Conservation (phyloP, 371 early-diverging fungal species). For the Lichtheimia corymbifera region DNA sequence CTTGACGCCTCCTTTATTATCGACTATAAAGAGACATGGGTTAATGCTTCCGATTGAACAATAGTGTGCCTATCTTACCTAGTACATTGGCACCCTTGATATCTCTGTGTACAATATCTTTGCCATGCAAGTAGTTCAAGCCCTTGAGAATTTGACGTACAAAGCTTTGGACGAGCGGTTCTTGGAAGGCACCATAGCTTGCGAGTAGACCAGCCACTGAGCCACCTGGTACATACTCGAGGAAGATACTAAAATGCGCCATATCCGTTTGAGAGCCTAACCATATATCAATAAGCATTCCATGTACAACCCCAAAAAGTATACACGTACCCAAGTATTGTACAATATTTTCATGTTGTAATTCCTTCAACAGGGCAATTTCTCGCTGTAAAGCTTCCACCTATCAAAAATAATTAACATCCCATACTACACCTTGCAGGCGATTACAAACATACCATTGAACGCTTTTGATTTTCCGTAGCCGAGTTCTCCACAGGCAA, state of each 20-base stretch:
- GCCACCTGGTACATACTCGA: constrained; percentile 98
- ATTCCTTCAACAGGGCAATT: constrained; percentile 84
- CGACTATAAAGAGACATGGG: constrained; percentile 51
- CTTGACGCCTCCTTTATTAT: constrained; percentile 90
- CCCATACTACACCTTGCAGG: background rate
- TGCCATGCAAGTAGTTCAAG: constrained; percentile 91
- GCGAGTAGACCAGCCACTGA: constrained; percentile 87
- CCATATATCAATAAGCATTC: background rate
- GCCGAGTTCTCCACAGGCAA: constrained; percentile 72
- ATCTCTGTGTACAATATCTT: constrained; percentile 97
- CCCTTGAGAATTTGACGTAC: constrained; percentile 93
- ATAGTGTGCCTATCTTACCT: constrained; percentile 25
- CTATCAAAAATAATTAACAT: constrained; percentile 14
- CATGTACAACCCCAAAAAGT: background rate
- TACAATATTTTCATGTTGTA: constrained; percentile 94
- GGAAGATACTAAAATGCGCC: constrained; percentile 87
- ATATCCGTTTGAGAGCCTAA: constrained; percentile 79
- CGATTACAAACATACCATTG: constrained; percentile 40
- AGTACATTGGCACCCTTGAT: constrained; percentile 96
- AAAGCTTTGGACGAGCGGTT: constrained; percentile 80
- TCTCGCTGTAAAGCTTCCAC: constrained; percentile 88
- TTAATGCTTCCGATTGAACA: background rate
- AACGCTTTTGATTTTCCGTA: constrained; percentile 64
- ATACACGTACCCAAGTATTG: constrained; percentile 79
- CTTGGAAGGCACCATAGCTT: constrained; percentile 86